Conservation (phyloP, 495 filamentous ascomycete genomes). For the Aspergillus carlsbadensis region DNA sequence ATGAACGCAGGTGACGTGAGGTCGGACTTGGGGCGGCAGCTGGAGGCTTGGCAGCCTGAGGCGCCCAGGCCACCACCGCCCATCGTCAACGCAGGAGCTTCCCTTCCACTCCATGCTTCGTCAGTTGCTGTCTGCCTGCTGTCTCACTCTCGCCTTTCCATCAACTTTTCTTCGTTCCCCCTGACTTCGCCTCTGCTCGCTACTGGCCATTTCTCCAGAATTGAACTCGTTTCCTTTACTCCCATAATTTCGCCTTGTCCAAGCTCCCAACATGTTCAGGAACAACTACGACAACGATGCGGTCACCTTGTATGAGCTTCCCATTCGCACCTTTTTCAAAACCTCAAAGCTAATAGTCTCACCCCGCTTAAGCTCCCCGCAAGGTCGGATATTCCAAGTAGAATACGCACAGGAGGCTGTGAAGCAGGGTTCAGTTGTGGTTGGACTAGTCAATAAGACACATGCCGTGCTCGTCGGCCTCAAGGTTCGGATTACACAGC, state of each 20-base stretch:
- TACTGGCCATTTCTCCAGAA: background rate
- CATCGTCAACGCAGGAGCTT: conserved; percentile 9
- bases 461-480: conserved; percentile 93
- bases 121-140: conserved; percentile 27
- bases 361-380: conserved; percentile 72
- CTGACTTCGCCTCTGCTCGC: background rate
- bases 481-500: conserved; percentile 64
- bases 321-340: conserved; percentile 30
- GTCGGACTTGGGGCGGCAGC: conserved; percentile 31
- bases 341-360: conserved; percentile 18
- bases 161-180: conserved; percentile 8
- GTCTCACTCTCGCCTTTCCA: conserved; percentile 21
- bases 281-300: conserved; percentile 99
- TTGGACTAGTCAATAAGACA: conserved; percentile 95
- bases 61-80: conserved; percentile 24
- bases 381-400: conserved; percentile 99
- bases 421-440: conserved; percentile 97
- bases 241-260: conserved; percentile 3
- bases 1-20: conserved; percentile 26
- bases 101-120: conserved; percentile 15
- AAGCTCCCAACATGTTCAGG: conserved; percentile 76
- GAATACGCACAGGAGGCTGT: conserved; percentile 99
- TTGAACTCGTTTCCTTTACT: background rate
- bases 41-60: conserved; percentile 35
- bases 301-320: conserved; percentile 84